phyloP scores from a whole-genome alignment of 1,284 basidiomycete species.

The Leccinum huronense region DNA sequence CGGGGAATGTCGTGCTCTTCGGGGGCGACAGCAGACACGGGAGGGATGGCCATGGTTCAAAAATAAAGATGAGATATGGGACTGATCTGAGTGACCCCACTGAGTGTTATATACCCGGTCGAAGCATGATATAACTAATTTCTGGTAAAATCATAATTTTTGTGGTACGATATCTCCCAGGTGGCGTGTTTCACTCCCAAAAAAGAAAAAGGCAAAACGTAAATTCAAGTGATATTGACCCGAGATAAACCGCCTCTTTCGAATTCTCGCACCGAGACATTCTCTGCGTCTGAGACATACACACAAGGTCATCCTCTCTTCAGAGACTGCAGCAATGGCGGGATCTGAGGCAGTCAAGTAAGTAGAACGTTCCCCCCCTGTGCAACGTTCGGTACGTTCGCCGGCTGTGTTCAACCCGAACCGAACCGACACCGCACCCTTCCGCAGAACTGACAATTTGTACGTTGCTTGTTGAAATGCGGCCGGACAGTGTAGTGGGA shows the following conservation, averaged over 20 bases:
- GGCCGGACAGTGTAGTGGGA: not conserved
- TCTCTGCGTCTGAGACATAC: slow-evolving; percentile 7
- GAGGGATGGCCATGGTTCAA: slow-evolving; percentile 22
- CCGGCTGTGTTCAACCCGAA: slow-evolving; percentile 1
- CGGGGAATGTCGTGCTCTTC: slow-evolving; percentile 42
- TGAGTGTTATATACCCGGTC: not conserved
- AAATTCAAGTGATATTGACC: not conserved
- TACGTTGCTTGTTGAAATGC: not conserved
- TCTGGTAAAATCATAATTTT: slow-evolving; percentile 19
- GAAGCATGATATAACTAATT: slow-evolving; percentile 19
- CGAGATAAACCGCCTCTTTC: slow-evolving; percentile 10
- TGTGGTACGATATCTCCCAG: slow-evolving; percentile 30
- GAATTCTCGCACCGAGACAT: slow-evolving; percentile 5
- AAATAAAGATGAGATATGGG: slow-evolving; percentile 1
- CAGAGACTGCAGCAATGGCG: not conserved
- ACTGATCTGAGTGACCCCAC: no score
- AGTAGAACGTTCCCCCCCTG: slow-evolving; percentile 8
- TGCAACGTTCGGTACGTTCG: not conserved
- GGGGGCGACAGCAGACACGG: slow-evolving; percentile 11
- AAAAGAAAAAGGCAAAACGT: slow-evolving; percentile 5
- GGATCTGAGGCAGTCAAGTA: not conserved
- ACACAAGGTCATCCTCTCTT: not conserved
- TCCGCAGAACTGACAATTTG: not conserved
- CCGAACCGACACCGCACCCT: not conserved
- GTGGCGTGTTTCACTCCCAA: slow-evolving; percentile 32